Evolutionary conservation across 331 rosid genomes (phyloP).

Genomic region (Prunus yedoensis): DNA sequence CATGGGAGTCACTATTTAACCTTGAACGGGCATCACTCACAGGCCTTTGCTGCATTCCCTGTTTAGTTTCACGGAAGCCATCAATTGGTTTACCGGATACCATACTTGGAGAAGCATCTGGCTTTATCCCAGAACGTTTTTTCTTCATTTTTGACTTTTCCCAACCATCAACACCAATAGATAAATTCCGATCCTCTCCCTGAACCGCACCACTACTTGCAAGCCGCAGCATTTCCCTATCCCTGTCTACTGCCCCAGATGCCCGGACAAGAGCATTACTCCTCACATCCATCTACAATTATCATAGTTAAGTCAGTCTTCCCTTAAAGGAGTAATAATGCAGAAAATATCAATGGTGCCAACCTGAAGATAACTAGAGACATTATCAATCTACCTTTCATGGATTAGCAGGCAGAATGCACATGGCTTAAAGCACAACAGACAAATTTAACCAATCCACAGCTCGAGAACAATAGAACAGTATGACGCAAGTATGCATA

Average conservation of each 20-base stretch:
- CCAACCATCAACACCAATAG: conserved; percentile 87
- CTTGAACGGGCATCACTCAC: conserved; percentile 71
- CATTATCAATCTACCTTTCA: not conserved
- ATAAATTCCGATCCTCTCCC: conserved; percentile 73
- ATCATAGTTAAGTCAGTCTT: conserved; percentile 35
- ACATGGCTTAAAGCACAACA: not conserved
- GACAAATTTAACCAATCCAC: not conserved
- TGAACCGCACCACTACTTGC: conserved; percentile 58
- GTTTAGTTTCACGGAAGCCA: conserved; percentile 76
- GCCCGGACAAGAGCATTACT: conserved; percentile 71
- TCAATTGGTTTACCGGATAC: conserved; percentile 56
- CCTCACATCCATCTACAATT: conserved; percentile 72
- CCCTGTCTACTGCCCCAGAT: conserved; percentile 65
- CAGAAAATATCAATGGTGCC: not conserved
- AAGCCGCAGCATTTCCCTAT: conserved; percentile 71
- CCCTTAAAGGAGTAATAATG: conserved; percentile 13
- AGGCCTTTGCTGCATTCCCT: conserved; percentile 76
- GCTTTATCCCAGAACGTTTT: conserved; percentile 85
- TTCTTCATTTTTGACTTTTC: conserved; percentile 94
- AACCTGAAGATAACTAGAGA: conserved; percentile 2
- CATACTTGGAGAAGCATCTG: conserved; percentile 70
- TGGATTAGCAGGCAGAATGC: not conserved
- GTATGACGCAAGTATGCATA: not conserved
- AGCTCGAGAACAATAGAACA: not conserved
- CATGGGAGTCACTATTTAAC: conserved; percentile 69